phyloP scores from a whole-genome alignment of 2,329 filamentous ascomycete species.

The Neonectria punicea region DNA sequence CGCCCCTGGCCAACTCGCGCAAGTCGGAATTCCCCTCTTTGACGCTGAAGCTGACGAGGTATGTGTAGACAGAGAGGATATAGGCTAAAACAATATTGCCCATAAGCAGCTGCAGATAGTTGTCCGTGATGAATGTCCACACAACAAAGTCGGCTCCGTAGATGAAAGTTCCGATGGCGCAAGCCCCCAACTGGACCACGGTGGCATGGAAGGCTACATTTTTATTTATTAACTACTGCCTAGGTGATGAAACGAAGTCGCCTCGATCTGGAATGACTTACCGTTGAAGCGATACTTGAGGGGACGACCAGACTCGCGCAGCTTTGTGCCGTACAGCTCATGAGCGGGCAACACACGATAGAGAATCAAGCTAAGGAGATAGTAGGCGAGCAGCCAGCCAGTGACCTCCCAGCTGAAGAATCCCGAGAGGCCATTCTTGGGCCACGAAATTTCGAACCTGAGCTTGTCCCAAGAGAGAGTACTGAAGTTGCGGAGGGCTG shows the following conservation, averaged over 20 bases:
- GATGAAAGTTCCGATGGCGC: constrained; percentile 75
- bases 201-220: constrained; percentile 75
- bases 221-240: not conserved
- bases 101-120: constrained; percentile 85
- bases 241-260: rapidly evolving
- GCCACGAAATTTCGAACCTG: constrained; percentile 82
- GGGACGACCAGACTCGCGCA: constrained; percentile 71
- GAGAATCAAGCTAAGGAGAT: constrained; percentile 76
- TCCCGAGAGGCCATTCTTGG: constrained; percentile 70
- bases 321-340: constrained; percentile 72
- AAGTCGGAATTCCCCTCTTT: constrained; percentile 73
- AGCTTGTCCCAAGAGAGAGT: constrained; percentile 74
- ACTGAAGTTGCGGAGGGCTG: constrained; percentile 75
- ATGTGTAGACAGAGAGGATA: constrained; percentile 77
- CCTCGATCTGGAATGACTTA: constrained; percentile 43
- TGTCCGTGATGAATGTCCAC: constrained; percentile 90
- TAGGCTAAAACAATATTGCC: constrained; percentile 81
- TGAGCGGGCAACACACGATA: constrained; percentile 79
- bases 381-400: constrained; percentile 77
- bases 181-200: constrained; percentile 73
- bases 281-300: constrained; percentile 84
- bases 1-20: constrained; percentile 82
- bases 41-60: constrained; percentile 81
- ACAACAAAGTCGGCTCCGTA: constrained; percentile 83
- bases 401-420: constrained; percentile 74